A percentile compares a stretch with the other conserved stretches of the same genome.
These are phyloP conservation scores for Apodospora peruviana DNA, from an alignment of 495 filamentous ascomycete genomes.

Conservation along the genomic window DNA sequence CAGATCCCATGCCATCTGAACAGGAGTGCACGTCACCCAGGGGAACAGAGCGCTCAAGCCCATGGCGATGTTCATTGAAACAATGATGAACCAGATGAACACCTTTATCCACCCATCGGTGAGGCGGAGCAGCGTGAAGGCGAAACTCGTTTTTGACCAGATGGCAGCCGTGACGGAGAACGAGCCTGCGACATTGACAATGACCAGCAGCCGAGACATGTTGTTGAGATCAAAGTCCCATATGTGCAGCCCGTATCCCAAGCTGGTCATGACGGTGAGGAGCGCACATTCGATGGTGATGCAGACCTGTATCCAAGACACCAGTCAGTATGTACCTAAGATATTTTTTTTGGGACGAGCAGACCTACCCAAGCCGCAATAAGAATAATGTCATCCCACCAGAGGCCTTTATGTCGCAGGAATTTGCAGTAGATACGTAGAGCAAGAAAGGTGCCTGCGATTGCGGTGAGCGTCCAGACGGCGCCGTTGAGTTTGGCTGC, in stretches of 20 bases:
- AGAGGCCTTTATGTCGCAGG: constrained; percentile 15
- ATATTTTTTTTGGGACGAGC: not conserved
- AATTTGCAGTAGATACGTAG: constrained; percentile 30
- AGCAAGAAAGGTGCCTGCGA: constrained; percentile 22
- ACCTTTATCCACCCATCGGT: constrained; percentile 17
- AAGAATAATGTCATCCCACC: constrained; percentile 30
- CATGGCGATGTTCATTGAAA: constrained; percentile 30
- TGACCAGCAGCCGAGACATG: constrained; percentile 6
- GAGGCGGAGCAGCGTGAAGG: constrained; percentile 23
- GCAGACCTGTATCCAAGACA: constrained; percentile 4
- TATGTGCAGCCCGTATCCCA: constrained; percentile 21
- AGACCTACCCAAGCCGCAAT: constrained; percentile 27
- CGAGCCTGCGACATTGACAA: constrained; percentile 9
- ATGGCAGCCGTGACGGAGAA: constrained; percentile 15
- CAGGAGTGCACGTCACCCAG: constrained; percentile 33
- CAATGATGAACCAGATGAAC: constrained; percentile 24
- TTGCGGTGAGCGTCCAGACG: constrained; percentile 20
- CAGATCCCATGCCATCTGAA: constrained; percentile 27
- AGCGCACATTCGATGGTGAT: constrained; percentile 6
- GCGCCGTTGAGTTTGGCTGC: constrained; percentile 19
- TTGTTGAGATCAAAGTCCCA: constrained; percentile 17
- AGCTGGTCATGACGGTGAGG: constrained; percentile 3
- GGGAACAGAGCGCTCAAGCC: constrained; percentile 34
- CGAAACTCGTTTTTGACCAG: constrained; percentile 33
- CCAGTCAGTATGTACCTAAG: not conserved